phyloP scores from a whole-genome alignment of 2,329 filamentous ascomycete genomes.

The Botrytis cinerea region DNA sequence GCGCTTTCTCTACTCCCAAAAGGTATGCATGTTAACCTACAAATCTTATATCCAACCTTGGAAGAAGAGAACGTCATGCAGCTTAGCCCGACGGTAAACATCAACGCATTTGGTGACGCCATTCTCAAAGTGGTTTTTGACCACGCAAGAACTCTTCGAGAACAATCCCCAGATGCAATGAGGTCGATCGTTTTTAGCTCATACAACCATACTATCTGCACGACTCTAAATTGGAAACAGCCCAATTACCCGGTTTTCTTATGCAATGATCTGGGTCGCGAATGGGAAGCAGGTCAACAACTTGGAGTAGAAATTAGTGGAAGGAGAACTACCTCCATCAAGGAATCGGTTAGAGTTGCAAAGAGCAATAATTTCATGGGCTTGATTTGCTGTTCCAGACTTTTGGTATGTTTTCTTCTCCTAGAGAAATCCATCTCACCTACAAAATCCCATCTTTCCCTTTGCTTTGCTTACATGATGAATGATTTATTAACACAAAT shows the following conservation, averaged over 20 bases:
- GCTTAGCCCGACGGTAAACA: conserved; percentile 74
- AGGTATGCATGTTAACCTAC: conserved; percentile 86
- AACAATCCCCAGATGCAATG: conserved; percentile 68
- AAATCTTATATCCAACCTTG: conserved; percentile 80
- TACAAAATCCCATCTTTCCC: neutral
- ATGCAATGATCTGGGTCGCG: conserved; percentile 84
- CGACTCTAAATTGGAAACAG: conserved; percentile 97
- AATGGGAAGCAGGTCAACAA: conserved; percentile 45
- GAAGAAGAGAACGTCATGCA: conserved; percentile 70
- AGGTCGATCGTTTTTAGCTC: conserved; percentile 92
- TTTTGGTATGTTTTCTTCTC: conserved; percentile 65
- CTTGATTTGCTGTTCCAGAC: conserved; percentile 81
- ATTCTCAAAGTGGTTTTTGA: conserved; percentile 87
- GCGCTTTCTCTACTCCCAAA: conserved; percentile 74
- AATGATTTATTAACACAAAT: conserved; percentile 33
- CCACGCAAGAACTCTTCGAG: conserved; percentile 72
- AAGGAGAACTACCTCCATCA: conserved; percentile 78
- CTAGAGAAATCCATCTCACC: neutral
- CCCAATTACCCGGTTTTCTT: conserved; percentile 96
- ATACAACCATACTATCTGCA: conserved; percentile 87
- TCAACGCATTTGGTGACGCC: conserved; percentile 83
- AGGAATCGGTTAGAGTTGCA: conserved; percentile 90
- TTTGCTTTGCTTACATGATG: neutral
- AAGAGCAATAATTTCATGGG: conserved; percentile 99
- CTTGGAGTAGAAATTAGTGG: conserved; percentile 54